phyloP scores from a whole-genome alignment of 208 protist species.

The Vickermania spadyakhi region DNA sequence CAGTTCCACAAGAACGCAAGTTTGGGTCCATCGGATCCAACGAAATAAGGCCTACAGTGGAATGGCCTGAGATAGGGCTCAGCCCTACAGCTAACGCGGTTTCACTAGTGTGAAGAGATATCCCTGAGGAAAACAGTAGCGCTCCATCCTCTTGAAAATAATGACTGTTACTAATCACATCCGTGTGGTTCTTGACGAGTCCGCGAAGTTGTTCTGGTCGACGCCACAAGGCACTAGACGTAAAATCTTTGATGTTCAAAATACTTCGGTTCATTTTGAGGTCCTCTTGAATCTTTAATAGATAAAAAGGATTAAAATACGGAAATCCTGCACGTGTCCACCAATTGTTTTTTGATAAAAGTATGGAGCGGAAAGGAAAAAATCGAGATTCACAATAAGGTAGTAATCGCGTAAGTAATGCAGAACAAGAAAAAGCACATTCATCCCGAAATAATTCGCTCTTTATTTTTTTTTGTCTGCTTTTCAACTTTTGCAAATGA shows the following conservation, averaged over 20 bases:
- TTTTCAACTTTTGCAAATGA: too few relatives aligned
- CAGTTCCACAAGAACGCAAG: background rate
- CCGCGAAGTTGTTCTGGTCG: conserved; percentile 68
- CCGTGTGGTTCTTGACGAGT: conserved; percentile 63
- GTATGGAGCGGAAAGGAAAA: background rate
- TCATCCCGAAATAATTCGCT: too few relatives aligned
- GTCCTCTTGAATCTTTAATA: too few relatives aligned
- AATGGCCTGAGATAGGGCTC: conserved; percentile 27
- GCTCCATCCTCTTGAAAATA: conserved; percentile 32
- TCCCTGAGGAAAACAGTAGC: conserved; percentile 38
- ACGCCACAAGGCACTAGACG: conserved; percentile 54
- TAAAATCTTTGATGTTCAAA: conserved; percentile 49
- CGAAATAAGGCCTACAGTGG: background rate
- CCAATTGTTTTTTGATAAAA: too few relatives aligned
- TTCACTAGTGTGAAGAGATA: conserved; percentile 58
- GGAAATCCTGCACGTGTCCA: too few relatives aligned
- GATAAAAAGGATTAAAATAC: too few relatives aligned
- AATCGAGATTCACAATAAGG: background rate
- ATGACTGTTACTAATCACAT: conserved; percentile 33
- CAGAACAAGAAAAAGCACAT: too few relatives aligned
- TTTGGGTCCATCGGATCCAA: background rate
- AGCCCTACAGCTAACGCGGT: conserved; percentile 48
- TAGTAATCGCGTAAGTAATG: too few relatives aligned
- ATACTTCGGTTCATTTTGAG: conserved; percentile 69
- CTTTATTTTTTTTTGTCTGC: too few relatives aligned